A percentile compares a stretch with the other conserved stretches of the same genome.
Conservation (phyloP, 768 basidiomycete species). For the Trametes gibbosa region DNA sequence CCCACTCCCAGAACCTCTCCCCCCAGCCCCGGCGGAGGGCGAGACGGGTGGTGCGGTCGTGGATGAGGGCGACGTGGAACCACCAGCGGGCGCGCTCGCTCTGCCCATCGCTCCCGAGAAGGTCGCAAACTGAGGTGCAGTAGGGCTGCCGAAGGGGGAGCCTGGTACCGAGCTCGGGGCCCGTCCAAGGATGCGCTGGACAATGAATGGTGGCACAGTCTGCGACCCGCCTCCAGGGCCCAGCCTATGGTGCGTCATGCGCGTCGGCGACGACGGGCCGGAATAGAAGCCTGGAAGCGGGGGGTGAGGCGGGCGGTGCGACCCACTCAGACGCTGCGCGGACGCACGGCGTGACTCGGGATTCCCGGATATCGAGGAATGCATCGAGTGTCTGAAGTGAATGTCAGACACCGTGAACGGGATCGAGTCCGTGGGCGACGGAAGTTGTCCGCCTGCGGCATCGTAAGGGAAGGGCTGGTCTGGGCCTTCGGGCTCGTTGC, state of each 20-base stretch:
- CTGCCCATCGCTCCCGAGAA: neutral
- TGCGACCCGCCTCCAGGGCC: constrained; percentile 14
- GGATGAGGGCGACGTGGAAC: neutral
- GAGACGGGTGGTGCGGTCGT: neutral
- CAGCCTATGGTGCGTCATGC: constrained; percentile 9
- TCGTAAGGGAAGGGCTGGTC: constrained; percentile 19
- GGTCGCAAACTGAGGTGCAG: constrained; percentile 13
- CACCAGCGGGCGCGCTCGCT: neutral
- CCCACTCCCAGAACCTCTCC: neutral
- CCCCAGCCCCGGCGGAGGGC: neutral
- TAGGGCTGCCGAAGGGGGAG: constrained; percentile 18
- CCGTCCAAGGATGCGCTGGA: constrained; percentile 31
- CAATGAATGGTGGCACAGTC: constrained; percentile 31
- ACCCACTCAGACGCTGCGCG: constrained; percentile 18
- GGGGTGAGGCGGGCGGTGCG: constrained; percentile 25
- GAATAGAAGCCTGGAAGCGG: constrained; percentile 20
- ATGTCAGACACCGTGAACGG: constrained; percentile 36
- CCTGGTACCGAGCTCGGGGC: constrained; percentile 3
- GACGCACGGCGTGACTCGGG: constrained; percentile 26
- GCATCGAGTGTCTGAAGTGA: constrained; percentile 35
- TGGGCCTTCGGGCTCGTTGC: constrained; percentile 13
- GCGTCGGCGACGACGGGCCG: constrained; percentile 8
- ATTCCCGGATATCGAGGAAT: constrained; percentile 24
- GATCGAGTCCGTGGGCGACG: constrained; percentile 35
- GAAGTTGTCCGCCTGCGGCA: constrained; percentile 20